A percentile compares a stretch with the other conserved stretches of the same genome.
phyloP scores from a whole-genome alignment of 306 rosid genomes.

The Lablab purpureus region DNA sequence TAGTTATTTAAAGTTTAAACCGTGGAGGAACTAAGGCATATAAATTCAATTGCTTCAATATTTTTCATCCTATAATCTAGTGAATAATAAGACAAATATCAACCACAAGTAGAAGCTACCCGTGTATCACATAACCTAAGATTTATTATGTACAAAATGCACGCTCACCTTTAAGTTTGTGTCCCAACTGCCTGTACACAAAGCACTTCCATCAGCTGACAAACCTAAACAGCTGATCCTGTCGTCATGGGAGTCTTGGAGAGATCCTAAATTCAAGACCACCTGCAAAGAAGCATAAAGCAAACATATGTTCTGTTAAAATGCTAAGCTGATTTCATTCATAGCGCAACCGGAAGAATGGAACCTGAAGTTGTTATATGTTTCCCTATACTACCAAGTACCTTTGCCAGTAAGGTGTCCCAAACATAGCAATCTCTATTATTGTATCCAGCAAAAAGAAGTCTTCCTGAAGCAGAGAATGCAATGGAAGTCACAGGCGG shows the following conservation, averaged over 20 bases:
- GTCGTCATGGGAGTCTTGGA: constrained; percentile 80
- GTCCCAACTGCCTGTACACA: constrained; percentile 99
- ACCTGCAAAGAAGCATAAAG: constrained; percentile 57
- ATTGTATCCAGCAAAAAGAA: constrained; percentile 86
- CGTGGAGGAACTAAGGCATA: not conserved
- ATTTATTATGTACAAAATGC: constrained; percentile 20
- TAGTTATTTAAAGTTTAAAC: not conserved
- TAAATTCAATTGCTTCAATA: not conserved
- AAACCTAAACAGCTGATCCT: constrained; percentile 91
- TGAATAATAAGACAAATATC: not conserved
- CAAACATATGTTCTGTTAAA: constrained; percentile 18
- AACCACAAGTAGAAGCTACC: not conserved
- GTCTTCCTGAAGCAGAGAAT: constrained; percentile 93
- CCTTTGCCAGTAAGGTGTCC: constrained; percentile 95
- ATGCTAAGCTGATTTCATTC: not conserved
- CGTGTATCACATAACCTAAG: not conserved
- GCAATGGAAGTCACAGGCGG: constrained; percentile 83
- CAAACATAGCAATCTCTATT: constrained; percentile 88
- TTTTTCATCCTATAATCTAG: constrained; percentile 20
- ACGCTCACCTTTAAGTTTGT: constrained; percentile 87
- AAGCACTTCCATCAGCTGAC: constrained; percentile 99
- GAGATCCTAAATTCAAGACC: constrained; percentile 93
- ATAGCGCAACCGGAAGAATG: not conserved
- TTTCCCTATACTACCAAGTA: constrained; percentile 41
- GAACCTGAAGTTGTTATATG: not conserved